A percentile compares a stretch with the other conserved stretches of the same genome.
phyloP scores from a whole-genome alignment of 257 asterid genomes.

The Plectranthus barbatus region DNA sequence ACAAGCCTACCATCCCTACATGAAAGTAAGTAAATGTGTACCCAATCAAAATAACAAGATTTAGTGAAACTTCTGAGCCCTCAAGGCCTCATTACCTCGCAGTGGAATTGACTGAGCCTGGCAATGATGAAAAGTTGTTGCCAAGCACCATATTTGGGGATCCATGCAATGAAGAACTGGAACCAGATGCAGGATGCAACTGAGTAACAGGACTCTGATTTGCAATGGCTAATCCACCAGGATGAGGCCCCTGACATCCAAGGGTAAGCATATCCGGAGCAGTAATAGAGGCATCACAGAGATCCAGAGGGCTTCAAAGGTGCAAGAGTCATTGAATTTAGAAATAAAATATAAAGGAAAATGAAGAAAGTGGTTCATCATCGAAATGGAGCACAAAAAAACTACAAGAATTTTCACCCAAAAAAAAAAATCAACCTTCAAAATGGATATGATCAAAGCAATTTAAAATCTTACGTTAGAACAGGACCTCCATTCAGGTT shows the following conservation, averaged over 20 bases:
- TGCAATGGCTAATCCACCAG: constrained; percentile 46
- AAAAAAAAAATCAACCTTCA: not conserved
- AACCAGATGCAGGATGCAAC: constrained; percentile 48
- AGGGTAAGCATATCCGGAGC: constrained; percentile 49
- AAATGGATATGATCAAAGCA: constrained; percentile 7
- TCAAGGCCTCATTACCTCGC: constrained; percentile 48
- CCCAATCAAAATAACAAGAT: not conserved
- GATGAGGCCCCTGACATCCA: constrained; percentile 69
- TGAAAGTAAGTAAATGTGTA: constrained; percentile 4
- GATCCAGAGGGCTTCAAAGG: constrained; percentile 75
- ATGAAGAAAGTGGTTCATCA: not conserved
- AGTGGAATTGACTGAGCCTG: constrained; percentile 53
- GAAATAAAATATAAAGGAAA: constrained; percentile 8
- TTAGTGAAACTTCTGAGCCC: not conserved
- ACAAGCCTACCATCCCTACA: constrained; percentile 65
- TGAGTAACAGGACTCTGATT: constrained; percentile 44
- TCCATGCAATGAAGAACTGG: constrained; percentile 51
- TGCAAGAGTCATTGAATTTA: constrained; percentile 9
- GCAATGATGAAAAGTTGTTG: constrained; percentile 51
- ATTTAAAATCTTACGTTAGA: constrained; percentile 56
- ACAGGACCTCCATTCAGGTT: constrained; percentile 63
- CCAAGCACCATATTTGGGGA: constrained; percentile 61
- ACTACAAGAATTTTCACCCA: constrained; percentile 2
- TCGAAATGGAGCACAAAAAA: not conserved
- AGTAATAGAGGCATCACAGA: constrained; percentile 51